These are phyloP conservation scores for Vaccinium macrocarpon DNA, from an alignment of 148 eudicot species.

Conservation along the genomic window DNA sequence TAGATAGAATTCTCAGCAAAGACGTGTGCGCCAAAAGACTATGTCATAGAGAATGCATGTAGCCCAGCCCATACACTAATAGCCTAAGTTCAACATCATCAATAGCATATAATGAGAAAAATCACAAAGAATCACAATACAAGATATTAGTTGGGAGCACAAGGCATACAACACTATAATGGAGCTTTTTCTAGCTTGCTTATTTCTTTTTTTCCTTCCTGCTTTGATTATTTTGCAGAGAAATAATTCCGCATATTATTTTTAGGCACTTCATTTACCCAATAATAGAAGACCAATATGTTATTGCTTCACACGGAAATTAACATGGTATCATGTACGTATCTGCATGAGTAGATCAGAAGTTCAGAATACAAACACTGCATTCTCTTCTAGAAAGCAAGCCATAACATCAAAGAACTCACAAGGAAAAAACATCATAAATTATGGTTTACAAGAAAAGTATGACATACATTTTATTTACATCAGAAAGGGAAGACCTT, in stretches of 20 bases:
- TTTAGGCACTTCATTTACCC: background rate
- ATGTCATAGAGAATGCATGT: no score
- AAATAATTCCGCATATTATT: no score
- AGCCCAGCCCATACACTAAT: no score
- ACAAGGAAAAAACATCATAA: background rate
- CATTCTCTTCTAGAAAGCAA: background rate
- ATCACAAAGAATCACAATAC: no score
- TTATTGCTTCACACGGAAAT: background rate
- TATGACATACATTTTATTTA: background rate
- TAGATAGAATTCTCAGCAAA: no score
- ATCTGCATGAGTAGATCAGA: background rate
- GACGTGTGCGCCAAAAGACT: no score
- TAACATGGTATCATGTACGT: background rate
- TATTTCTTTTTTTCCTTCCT: no score
- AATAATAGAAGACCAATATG: background rate
- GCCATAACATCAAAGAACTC: background rate
- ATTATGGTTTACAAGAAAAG: background rate
- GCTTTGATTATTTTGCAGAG: background rate
- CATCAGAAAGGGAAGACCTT: conserved; percentile 5
- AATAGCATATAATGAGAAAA: no score
- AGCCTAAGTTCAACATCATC: no score
- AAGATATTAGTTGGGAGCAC: no score
- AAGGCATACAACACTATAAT: no score
- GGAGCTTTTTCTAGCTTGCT: no score
- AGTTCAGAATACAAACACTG: background rate